phyloP scores from a whole-genome alignment of 352 stramenopile genomes.

The Globisporangium rhizosaccharum region DNA sequence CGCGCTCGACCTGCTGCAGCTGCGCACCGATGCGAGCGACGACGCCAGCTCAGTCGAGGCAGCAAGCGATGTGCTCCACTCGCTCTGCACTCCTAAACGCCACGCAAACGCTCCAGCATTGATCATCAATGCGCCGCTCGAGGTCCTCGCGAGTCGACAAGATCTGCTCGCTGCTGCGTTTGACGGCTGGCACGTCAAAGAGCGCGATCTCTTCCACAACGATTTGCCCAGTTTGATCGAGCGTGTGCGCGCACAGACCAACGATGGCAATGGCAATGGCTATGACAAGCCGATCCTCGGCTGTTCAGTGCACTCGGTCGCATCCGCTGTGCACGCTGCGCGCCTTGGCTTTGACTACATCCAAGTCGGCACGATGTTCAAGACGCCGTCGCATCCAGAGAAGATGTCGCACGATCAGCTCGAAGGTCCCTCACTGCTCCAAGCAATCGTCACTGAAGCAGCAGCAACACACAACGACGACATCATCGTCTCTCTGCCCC shows the following conservation, averaged over 20 bases:
- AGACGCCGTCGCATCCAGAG: slow-evolving; percentile 40
- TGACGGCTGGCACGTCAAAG: slow-evolving; percentile 23
- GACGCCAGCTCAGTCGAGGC: background rate
- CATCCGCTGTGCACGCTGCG: slow-evolving; percentile 18
- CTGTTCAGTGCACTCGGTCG: slow-evolving; percentile 38
- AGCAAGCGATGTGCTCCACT: background rate
- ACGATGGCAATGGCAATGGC: background rate
- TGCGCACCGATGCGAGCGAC: slow-evolving; percentile 10
- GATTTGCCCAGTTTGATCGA: background rate
- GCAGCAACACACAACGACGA: background rate
- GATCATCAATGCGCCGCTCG: slow-evolving; percentile 14
- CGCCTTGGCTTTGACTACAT: slow-evolving; percentile 30
- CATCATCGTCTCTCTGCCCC: background rate
- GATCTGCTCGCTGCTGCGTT: background rate
- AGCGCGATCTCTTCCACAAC: slow-evolving; percentile 15
- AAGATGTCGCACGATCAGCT: slow-evolving; percentile 19
- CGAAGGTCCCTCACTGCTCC: slow-evolving; percentile 34
- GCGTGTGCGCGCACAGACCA: background rate
- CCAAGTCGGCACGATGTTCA: slow-evolving; percentile 58
- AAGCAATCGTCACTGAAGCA: slow-evolving; percentile 11
- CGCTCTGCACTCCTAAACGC: background rate
- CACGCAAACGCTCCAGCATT: background rate
- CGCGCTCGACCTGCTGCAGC: slow-evolving; percentile 25
- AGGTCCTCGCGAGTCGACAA: background rate
- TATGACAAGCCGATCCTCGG: slow-evolving; percentile 14